phyloP scores from a whole-genome alignment of 257 asterid genomes.

The Scutellaria baicalensis region DNA sequence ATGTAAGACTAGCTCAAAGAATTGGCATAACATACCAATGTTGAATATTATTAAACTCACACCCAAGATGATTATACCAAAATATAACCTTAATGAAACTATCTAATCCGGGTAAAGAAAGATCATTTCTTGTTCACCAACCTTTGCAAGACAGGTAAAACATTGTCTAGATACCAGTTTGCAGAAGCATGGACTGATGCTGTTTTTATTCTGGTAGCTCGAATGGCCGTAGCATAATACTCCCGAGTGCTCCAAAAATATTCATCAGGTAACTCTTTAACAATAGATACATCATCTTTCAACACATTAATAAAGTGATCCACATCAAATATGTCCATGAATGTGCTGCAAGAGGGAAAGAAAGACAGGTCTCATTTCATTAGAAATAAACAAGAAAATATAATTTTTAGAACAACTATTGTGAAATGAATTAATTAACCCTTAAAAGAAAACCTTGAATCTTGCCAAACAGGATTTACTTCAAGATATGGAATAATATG shows the following conservation, averaged over 20 bases:
- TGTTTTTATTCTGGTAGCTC: slow-evolving; percentile 83
- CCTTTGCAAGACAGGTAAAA: slow-evolving; percentile 73
- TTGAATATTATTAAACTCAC: neutral
- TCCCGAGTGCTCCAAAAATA: slow-evolving; percentile 96
- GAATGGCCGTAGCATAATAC: slow-evolving; percentile 80
- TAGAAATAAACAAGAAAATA: neutral
- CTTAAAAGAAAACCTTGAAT: slow-evolving; percentile 63
- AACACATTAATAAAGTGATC: slow-evolving; percentile 82
- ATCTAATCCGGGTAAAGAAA: neutral
- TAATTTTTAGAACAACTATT: neutral
- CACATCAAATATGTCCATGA: slow-evolving; percentile 90
- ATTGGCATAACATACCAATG: neutral
- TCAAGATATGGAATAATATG: slow-evolving; percentile 87
- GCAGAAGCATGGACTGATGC: slow-evolving; percentile 98
- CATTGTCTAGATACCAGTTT: slow-evolving; percentile 90
- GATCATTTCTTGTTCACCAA: slow-evolving; percentile 23
- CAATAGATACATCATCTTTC: slow-evolving; percentile 77
- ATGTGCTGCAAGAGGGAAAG: slow-evolving; percentile 48
- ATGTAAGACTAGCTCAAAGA: neutral
- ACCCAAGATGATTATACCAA: neutral
- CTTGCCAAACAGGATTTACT: slow-evolving; percentile 96
- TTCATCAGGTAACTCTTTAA: slow-evolving; percentile 80
- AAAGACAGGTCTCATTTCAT: slow-evolving; percentile 1
- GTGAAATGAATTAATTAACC: slow-evolving; percentile 1
- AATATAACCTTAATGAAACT: neutral